Evolutionary conservation across 2,329 filamentous ascomycete species (phyloP).

Genomic region (Pseudogymnoascus sp.): DNA sequence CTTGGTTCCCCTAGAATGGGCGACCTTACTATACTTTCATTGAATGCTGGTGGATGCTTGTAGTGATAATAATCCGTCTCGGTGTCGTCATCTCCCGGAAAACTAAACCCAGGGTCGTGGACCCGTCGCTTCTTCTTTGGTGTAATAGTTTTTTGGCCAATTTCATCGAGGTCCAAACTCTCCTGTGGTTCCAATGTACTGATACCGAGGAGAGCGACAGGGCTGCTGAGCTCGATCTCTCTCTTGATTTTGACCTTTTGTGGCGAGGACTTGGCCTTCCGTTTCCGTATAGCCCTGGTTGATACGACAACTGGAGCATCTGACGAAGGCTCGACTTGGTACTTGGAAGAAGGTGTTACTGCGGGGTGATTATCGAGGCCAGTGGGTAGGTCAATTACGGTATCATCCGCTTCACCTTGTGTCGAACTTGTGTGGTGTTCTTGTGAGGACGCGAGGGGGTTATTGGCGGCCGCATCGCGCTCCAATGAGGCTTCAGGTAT

Average conservation of each 20-base stretch:
- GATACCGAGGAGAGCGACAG: constrained; percentile 19
- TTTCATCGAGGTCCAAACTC: constrained; percentile 31
- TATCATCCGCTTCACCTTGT: constrained; percentile 15
- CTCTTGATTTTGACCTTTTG: constrained; percentile 20
- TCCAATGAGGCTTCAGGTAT: background rate
- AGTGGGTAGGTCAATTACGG: background rate
- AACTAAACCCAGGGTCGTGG: background rate
- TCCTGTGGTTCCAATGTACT: constrained; percentile 18
- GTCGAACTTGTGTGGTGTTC: constrained; percentile 23
- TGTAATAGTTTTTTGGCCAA: constrained; percentile 28
- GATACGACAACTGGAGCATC: constrained; percentile 23
- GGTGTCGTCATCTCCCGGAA: background rate
- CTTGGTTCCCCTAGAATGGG: background rate
- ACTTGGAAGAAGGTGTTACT: background rate
- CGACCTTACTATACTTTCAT: background rate
- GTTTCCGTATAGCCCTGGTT: constrained; percentile 22
- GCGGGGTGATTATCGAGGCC: background rate
- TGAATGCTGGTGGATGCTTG: background rate
- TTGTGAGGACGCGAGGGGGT: background rate
- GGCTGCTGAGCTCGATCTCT: constrained; percentile 25
- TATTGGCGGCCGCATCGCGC: background rate
- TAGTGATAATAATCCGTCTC: background rate
- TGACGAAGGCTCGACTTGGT: constrained; percentile 12
- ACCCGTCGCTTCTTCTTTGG: constrained; percentile 24
- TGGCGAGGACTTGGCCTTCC: constrained; percentile 13